Evolutionary conservation across 2,329 filamentous ascomycete genomes (phyloP), one percentile per base, ranked within the genome.

Genomic region (Aspergillus fructus): DNA sequence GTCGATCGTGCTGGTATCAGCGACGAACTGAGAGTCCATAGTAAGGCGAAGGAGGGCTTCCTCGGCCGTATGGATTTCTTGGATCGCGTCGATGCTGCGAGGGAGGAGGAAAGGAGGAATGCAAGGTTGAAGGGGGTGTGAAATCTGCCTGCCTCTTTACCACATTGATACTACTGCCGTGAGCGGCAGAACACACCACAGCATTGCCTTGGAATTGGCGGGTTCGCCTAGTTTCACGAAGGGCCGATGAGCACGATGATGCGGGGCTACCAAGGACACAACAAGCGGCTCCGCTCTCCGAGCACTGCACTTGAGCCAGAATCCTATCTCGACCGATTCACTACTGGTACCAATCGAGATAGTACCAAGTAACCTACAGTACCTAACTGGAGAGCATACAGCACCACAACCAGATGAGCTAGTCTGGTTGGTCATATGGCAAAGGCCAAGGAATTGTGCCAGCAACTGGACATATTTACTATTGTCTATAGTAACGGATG

Each of bases 21-120:
- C 56, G 84, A 86, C 56, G 85, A 88, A 69, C 69, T 88, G 66
- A 80, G 83, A 55, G 78, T 78, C 46, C 83, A 86, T 68, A 84
- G 83, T 60, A 85, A 84, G 68, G 84, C 83, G 11, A 86, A 85
- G 66, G 81, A 83, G 54, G 83, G 83, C 0, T 88, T 85, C 70
- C 71, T 86, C 64, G 82, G 79, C 15, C 79, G 84, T 47, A 85
- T 85, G 79, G 83, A 85, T 52, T 88, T 88, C 68, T 74, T 88
- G 76, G 79, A 78, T 58, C 79, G 81, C 11, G 82, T 85, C 27
- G 84, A 85, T 61, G 76, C 78, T 42, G 79, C 79, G 59, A 76
- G 76, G 62, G 84, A 87, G 60, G 81, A 83, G 50, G 83, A 85
- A 64, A 78, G 80, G 49, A 77, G 80, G 61, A 78, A 75, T 63